These are phyloP conservation scores for Xerocomellus amylosporus DNA, from an alignment of 768 basidiomycete species.

Conservation along the genomic window DNA sequence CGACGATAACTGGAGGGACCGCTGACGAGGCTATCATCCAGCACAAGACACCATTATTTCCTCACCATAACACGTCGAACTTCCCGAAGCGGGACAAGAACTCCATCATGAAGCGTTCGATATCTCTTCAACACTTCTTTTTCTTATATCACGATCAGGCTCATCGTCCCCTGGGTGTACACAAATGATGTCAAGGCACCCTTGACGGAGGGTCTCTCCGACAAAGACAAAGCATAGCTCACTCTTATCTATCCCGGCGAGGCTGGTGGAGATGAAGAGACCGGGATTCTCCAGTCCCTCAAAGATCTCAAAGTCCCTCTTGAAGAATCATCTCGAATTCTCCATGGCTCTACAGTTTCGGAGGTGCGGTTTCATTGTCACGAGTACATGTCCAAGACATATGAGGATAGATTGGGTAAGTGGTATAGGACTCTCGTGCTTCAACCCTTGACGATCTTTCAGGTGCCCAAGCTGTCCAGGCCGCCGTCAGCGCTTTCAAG, in stretches of 20 bases:
- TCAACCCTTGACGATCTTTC: background rate
- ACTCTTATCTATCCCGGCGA: background rate
- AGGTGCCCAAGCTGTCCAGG: background rate
- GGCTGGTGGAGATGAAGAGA: background rate
- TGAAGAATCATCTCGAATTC: background rate
- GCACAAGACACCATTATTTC: background rate
- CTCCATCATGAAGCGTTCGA: background rate
- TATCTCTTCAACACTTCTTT: background rate
- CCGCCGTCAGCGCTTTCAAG: background rate
- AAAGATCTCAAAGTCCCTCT: background rate
- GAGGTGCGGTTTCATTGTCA: background rate
- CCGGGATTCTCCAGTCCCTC: background rate
- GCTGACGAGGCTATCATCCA: background rate
- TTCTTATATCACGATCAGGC: background rate
- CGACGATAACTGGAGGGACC: background rate
- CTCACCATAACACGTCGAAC: background rate
- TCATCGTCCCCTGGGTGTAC: background rate
- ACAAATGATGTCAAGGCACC: too few species aligned
- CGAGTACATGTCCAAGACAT: background rate
- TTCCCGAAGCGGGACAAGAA: background rate
- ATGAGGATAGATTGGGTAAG: background rate
- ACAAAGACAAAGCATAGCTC: background rate
- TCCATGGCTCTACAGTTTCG: background rate
- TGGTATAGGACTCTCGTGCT: background rate
- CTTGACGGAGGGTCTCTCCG: background rate